Evolutionary conservation across 352 stramenopile genomes (phyloP).

Genomic region (Phytophthora fragariae): DNA sequence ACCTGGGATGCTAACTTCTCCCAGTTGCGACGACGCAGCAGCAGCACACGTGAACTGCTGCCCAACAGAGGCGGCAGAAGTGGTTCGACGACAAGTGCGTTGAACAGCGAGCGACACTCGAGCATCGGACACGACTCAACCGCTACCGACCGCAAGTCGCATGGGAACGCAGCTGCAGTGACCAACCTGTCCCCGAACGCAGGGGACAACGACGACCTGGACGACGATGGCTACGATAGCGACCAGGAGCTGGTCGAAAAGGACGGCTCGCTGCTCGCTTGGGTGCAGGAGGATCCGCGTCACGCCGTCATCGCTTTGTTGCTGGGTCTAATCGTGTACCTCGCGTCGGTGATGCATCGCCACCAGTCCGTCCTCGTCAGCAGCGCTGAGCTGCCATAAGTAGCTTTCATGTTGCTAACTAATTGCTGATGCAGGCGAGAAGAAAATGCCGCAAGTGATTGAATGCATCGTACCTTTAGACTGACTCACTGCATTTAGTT

Average conservation of each 20-base stretch:
- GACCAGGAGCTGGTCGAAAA: conserved; percentile 50
- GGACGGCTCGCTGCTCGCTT: conserved; percentile 72
- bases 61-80: conserved; percentile 24
- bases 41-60: conserved; percentile 34
- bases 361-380: conserved; percentile 14
- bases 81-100: conserved; percentile 23
- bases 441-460: conserved; percentile 14
- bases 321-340: conserved; percentile 67
- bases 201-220: conserved; percentile 25
- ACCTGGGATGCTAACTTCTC: conserved; percentile 53
- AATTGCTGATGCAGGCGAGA: conserved; percentile 9
- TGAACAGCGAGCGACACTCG: conserved; percentile 31
- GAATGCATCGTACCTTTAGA: conserved; percentile 27
- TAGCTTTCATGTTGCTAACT: conserved; percentile 15
- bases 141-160: conserved; percentile 8
- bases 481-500: conserved; percentile 4
- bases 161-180: background rate
- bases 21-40: conserved; percentile 45
- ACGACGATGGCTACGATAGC: conserved; percentile 33
- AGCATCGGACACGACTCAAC: conserved; percentile 22
- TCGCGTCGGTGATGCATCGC: conserved; percentile 52
- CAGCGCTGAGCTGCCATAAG: conserved; percentile 9
- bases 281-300: conserved; percentile 73
- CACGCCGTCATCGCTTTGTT: conserved; percentile 68
- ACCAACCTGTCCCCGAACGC: conserved; percentile 6